phyloP scores from a whole-genome alignment of 108 stramenopile genomes.

The Nitzschia sp. region DNA sequence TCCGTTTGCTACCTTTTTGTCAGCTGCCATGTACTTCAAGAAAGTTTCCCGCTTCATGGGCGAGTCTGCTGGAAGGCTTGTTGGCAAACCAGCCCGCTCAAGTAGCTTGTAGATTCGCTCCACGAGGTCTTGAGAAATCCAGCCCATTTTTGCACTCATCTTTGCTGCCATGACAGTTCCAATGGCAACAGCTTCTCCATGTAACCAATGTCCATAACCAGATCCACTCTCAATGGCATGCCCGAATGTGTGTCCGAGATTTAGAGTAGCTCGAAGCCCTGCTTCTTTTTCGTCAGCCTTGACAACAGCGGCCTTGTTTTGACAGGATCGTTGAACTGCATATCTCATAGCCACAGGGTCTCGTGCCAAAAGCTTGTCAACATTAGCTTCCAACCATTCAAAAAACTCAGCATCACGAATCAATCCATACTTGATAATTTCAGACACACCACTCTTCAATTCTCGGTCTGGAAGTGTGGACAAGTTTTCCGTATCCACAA shows the following conservation, averaged over 20 bases:
- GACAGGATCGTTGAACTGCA: slow-evolving; percentile 86
- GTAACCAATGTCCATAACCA: slow-evolving; percentile 92
- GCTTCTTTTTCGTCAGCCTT: slow-evolving; percentile 95
- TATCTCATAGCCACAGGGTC: slow-evolving; percentile 78
- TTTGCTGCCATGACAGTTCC: slow-evolving; percentile 95
- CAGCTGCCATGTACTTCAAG: slow-evolving; percentile 81
- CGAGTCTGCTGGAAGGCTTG: slow-evolving; percentile 71
- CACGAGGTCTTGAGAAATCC: slow-evolving; percentile 70
- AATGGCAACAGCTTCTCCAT: slow-evolving; percentile 96
- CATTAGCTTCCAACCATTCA: slow-evolving; percentile 89
- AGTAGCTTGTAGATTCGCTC: slow-evolving; percentile 65
- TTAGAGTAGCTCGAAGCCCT: slow-evolving; percentile 92
- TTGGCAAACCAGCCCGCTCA: slow-evolving; percentile 69
- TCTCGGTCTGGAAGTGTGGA: slow-evolving; percentile 93
- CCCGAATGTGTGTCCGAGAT: slow-evolving; percentile 98
- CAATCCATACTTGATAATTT: slow-evolving; percentile 95
- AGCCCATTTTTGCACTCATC: slow-evolving; percentile 87
- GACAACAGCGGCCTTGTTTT: slow-evolving; percentile 95
- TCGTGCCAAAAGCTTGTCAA: slow-evolving; percentile 72
- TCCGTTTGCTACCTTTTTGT: slow-evolving; percentile 93
- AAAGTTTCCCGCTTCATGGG: slow-evolving; percentile 78
- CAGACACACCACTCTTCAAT: slow-evolving; percentile 86
- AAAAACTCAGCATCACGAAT: slow-evolving; percentile 91
- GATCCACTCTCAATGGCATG: slow-evolving; percentile 97
- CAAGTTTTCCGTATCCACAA: slow-evolving; percentile 85